A percentile compares a stretch with the other conserved stretches of the same genome.
These are phyloP conservation scores for Trypanosoma congolense DNA, from an alignment of 208 protist genomes.

Conservation along the genomic window DNA sequence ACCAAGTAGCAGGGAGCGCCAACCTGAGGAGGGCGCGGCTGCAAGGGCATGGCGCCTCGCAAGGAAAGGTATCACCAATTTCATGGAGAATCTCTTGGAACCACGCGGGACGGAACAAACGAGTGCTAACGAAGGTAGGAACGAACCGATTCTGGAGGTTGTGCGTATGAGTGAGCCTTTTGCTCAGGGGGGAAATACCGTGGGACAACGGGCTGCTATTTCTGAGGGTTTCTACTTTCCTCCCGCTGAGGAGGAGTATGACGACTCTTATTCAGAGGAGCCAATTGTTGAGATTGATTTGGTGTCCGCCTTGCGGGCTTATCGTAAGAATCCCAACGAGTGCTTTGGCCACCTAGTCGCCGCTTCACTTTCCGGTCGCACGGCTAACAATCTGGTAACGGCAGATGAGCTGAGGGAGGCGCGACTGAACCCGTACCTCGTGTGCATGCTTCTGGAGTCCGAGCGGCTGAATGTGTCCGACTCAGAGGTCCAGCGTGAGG, in stretches of 20 bases:
- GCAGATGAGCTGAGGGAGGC: constrained; percentile 57
- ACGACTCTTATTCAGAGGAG: constrained; percentile 28
- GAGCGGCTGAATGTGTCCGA: constrained; percentile 49
- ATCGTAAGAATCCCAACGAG: constrained; percentile 61
- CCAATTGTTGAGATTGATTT: constrained; percentile 60
- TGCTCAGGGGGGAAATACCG: not conserved
- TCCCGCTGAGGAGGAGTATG: constrained; percentile 32
- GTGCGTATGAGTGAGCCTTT: constrained; percentile 4
- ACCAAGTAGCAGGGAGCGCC: too few species aligned
- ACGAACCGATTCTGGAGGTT: constrained; percentile 5
- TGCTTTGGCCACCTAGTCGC: constrained; percentile 70
- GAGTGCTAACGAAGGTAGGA: not conserved
- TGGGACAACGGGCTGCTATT: not conserved
- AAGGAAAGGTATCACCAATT: not conserved
- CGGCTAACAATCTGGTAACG: constrained; percentile 46
- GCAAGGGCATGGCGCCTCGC: not conserved
- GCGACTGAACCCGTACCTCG: constrained; percentile 56
- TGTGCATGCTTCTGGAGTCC: constrained; percentile 58
- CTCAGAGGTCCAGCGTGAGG: constrained; percentile 34
- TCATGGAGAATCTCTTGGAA: constrained; percentile 5
- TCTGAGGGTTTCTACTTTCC: constrained; percentile 4
- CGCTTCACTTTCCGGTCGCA: constrained; percentile 63
- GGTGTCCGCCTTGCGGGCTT: constrained; percentile 52
- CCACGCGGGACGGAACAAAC: not conserved
- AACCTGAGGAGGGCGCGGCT: not conserved